phyloP scores from a whole-genome alignment of 75 land plant genomes.

The Sequoiadendron giganteum region DNA sequence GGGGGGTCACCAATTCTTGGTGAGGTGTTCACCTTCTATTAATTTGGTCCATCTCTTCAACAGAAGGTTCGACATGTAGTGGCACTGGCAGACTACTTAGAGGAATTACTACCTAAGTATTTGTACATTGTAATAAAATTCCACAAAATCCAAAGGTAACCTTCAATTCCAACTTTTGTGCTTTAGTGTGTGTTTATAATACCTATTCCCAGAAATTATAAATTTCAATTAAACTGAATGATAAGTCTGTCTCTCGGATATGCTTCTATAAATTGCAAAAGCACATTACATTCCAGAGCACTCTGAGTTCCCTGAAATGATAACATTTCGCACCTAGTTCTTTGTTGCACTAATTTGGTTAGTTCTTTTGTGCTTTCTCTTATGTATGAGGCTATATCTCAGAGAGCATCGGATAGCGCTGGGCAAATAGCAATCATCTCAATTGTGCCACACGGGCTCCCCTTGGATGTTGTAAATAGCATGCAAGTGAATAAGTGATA shows the following conservation, averaged over 20 bases:
- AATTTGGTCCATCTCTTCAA: neutral
- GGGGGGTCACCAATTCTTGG: neutral
- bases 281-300: neutral
- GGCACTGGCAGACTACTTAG: neutral
- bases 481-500: neutral
- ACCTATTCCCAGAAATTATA: neutral
- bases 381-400: neutral
- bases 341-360: neutral
- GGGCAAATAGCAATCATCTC: neutral
- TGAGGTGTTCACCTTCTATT: neutral
- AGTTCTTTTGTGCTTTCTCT: neutral
- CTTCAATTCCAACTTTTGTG: neutral
- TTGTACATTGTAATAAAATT: neutral
- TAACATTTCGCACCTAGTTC: neutral
- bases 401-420: too few species aligned
- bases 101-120: neutral
- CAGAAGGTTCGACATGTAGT: neutral
- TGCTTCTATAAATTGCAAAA: neutral
- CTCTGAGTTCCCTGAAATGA: neutral
- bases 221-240: neutral
- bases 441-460: neutral
- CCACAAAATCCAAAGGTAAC: neutral
- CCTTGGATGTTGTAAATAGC: neutral
- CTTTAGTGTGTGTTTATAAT: neutral
- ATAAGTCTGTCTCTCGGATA: neutral